These are phyloP conservation scores for Pseudoperonospora humuli DNA, from an alignment of 352 stramenopile species.

Conservation along the genomic window DNA sequence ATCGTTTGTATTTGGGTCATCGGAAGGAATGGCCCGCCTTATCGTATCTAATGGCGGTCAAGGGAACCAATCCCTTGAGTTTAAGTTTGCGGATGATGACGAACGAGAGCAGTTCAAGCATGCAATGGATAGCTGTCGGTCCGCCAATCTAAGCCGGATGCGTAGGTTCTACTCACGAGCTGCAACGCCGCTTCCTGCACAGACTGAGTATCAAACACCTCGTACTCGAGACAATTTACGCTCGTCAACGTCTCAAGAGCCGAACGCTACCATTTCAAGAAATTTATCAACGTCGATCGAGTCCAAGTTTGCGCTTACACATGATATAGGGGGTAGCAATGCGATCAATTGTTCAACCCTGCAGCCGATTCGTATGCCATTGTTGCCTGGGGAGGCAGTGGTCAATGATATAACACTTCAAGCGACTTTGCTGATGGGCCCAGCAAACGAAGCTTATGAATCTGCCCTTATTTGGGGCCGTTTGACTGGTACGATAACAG, in stretches of 20 bases:
- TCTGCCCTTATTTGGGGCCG: constrained; percentile 50
- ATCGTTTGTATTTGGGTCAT: constrained; percentile 33
- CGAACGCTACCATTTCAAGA: constrained; percentile 18
- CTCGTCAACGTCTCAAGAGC: constrained; percentile 12
- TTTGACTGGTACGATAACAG: constrained; percentile 47
- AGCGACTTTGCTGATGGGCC: constrained; percentile 53
- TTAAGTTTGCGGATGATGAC: constrained; percentile 69
- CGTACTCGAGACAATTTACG: constrained; percentile 18
- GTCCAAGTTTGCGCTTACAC: constrained; percentile 15
- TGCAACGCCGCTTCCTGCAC: constrained; percentile 17
- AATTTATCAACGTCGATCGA: constrained; percentile 14
- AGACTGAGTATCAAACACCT: constrained; percentile 16
- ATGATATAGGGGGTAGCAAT: constrained; percentile 10
- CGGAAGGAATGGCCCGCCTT: constrained; percentile 33
- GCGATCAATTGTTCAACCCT: constrained; percentile 7
- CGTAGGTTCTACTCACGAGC: constrained; percentile 20
- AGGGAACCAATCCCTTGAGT: constrained; percentile 47
- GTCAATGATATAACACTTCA: constrained; percentile 38
- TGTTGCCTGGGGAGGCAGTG: constrained; percentile 35
- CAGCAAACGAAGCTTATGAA: constrained; percentile 49
- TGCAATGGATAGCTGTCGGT: constrained; percentile 44
- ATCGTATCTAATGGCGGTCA: constrained; percentile 52
- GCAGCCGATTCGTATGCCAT: constrained; percentile 22
- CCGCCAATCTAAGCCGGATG: constrained; percentile 34
- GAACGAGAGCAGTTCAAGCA: constrained; percentile 59